These are phyloP conservation scores for Groenewaldozyma salmanticensis DNA, from an alignment of 805 yeast species.

Conservation along the genomic window DNA sequence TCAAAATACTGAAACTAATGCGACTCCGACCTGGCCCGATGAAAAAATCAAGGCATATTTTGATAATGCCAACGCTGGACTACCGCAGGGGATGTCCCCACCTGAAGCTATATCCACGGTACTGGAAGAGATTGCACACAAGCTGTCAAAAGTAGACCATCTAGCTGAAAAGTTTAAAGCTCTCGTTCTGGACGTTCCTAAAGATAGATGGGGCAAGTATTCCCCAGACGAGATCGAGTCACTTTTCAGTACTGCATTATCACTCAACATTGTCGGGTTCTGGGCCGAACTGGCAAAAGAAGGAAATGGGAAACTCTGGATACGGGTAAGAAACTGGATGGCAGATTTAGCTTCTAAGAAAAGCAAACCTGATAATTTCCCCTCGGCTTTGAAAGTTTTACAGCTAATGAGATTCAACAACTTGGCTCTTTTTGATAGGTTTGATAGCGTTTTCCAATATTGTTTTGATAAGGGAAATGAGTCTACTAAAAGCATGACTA, in stretches of 20 bases:
- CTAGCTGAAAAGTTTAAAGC: too few species aligned
- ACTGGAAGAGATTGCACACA: too few species aligned
- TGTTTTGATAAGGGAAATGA: too few species aligned
- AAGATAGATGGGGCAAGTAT: conserved; percentile 4
- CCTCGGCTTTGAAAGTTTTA: conserved; percentile 7
- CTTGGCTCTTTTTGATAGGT: too few species aligned
- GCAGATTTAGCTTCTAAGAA: conserved; percentile 3
- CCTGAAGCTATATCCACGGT: too few species aligned
- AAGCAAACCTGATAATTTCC: conserved; percentile 3
- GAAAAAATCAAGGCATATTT: too few species aligned
- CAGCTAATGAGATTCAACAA: not conserved
- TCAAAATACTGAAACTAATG: too few species aligned
- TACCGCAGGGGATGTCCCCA: too few species aligned
- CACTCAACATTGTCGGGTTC: conserved; percentile 4
- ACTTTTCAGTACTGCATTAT: conserved; percentile 7
- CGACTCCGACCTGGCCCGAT: too few species aligned
- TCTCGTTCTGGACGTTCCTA: not conserved
- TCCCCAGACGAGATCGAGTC: conserved; percentile 10
- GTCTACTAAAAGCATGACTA: not conserved
- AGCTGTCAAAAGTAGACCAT: too few species aligned
- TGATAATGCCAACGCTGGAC: too few species aligned
- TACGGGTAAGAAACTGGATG: conserved; percentile 14
- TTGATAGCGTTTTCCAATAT: too few species aligned
- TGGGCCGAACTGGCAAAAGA: conserved; percentile 8
- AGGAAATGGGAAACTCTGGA: conserved; percentile 5